Base-by-base conservation (phyloP, 768 basidiomycete species). In the Russula dissimulans region DNA sequence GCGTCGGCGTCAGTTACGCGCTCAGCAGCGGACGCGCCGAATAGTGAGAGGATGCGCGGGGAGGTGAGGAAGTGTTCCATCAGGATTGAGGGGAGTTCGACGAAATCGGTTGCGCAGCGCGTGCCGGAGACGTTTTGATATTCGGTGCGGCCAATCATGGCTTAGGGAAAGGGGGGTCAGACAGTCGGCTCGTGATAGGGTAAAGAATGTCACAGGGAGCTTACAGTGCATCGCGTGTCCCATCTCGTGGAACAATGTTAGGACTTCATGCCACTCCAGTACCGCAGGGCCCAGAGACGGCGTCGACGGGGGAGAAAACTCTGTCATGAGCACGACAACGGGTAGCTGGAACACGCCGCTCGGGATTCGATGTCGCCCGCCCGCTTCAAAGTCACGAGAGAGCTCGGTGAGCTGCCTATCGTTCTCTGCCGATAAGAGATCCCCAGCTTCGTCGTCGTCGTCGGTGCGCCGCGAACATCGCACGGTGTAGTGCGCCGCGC, bases 151-250 rank as follows among this genome's bases (percentile, higher is more conserved):
- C 95, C 95, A 63, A 98, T 87, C 97, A 99, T 99, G 1, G 97
- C 95, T 98, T 66, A 12, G 31, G 34, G 46, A 8, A 17, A 47
- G 38, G 56, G 47, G 14, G 10, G 0, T 14, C 3, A 32, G 50
- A 38, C 14, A 53, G 5, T 36, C 2, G 32, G 47, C 26, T 34
- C 7, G 14, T 32, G 48, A 60, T 50, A 56, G 52, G 60, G 5
- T 57, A 38, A 47, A 54, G 34, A 17, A 41, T 31, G 31, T 26
- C 2, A 26, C 22, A 26, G 18, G 42, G 56, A 47, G 78, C 93
- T 79, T 68, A 97, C 97, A 99, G 71, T 99, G 97, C 83, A 99
- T 93, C 11, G 97, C 97, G 74, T 99, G 97, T 0, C 97, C 97
- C 93, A 98, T 97, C 74, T 99, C 97, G 67, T 99, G 97, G 74